A percentile compares a stretch with the other conserved stretches of the same genome.
These are phyloP conservation scores for Oryza punctata DNA, from an alignment of 176 grass and related monocot species.

Conservation along the genomic window DNA sequence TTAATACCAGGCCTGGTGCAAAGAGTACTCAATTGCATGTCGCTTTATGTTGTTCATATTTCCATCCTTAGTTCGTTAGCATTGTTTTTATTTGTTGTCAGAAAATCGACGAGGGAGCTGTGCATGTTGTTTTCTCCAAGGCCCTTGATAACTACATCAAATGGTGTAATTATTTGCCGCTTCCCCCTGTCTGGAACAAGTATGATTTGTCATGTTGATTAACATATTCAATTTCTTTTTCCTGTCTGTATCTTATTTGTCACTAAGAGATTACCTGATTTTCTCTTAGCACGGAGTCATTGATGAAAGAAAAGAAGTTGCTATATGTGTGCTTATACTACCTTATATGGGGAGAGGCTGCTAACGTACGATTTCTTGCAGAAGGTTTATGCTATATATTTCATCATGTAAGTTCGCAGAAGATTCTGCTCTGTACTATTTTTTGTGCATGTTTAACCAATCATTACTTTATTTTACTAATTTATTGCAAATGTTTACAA, in stretches of 20 bases:
- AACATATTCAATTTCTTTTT: slow-evolving; percentile 18
- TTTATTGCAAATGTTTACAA: slow-evolving; percentile 4
- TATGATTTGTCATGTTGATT: slow-evolving; percentile 42
- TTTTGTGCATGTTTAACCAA: slow-evolving; percentile 14
- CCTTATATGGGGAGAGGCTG: slow-evolving; percentile 99
- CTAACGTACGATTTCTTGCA: slow-evolving; percentile 84
- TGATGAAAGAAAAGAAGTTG: slow-evolving; percentile 89
- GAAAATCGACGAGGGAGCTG: slow-evolving; percentile 89
- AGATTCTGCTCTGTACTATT: slow-evolving; percentile 1
- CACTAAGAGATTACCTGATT: slow-evolving; percentile 31
- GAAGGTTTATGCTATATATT: slow-evolving; percentile 96
- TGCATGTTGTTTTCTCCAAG: slow-evolving; percentile 71
- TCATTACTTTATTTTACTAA: slow-evolving; percentile 25
- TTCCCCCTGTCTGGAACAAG: slow-evolving; percentile 70
- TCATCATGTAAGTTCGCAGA: slow-evolving; percentile 79
- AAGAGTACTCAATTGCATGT: neutral
- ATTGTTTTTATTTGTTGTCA: slow-evolving; percentile 48
- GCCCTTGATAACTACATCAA: slow-evolving; percentile 95
- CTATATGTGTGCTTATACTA: slow-evolving; percentile 89
- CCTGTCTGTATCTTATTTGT: slow-evolving; percentile 10
- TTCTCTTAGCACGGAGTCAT: slow-evolving; percentile 58
- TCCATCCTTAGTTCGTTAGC: slow-evolving; percentile 24
- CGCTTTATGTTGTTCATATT: slow-evolving; percentile 16
- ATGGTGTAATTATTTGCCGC: slow-evolving; percentile 89
- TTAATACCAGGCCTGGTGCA: neutral